Evolutionary conservation across 2,329 filamentous ascomycete species (phyloP).

Genomic region (Fusarium agapanthi): DNA sequence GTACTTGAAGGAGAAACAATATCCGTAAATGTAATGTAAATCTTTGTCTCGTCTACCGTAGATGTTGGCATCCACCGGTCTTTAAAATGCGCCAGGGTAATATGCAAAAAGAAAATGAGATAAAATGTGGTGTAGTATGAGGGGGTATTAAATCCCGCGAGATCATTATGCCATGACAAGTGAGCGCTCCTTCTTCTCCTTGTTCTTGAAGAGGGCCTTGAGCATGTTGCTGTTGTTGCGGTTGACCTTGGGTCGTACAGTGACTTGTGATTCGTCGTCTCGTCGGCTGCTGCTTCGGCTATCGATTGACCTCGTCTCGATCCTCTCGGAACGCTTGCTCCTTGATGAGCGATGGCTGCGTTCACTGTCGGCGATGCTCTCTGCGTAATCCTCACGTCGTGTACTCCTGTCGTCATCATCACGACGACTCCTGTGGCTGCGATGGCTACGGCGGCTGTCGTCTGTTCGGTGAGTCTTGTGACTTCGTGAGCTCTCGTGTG

Average conservation of each 20-base stretch:
- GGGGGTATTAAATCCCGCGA: neutral
- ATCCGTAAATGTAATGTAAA: neutral
- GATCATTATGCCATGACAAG: slow-evolving; percentile 43
- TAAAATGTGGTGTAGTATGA: neutral
- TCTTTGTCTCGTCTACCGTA: slow-evolving; percentile 27
- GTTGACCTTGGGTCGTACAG: slow-evolving; percentile 58
- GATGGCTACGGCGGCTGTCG: slow-evolving; percentile 41
- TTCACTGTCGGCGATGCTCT: slow-evolving; percentile 52
- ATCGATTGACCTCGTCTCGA: slow-evolving; percentile 48
- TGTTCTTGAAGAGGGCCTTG: slow-evolving; percentile 66
- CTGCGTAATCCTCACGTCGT: slow-evolving; percentile 35
- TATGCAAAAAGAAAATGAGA: slow-evolving; percentile 7
- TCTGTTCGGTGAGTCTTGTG: slow-evolving; percentile 43
- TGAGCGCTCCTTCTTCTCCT: slow-evolving; percentile 55
- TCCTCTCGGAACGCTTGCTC: slow-evolving; percentile 47
- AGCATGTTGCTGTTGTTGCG: slow-evolving; percentile 62
- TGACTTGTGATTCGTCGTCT: slow-evolving; percentile 47
- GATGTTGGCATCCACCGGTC: slow-evolving; percentile 3
- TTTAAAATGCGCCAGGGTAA: slow-evolving; percentile 19
- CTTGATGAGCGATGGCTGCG: slow-evolving; percentile 46
- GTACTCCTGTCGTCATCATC: slow-evolving; percentile 34
- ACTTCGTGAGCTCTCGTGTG: slow-evolving; percentile 43
- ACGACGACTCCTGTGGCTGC: slow-evolving; percentile 40
- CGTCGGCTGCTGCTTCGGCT: slow-evolving; percentile 44
- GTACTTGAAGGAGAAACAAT: neutral